Conservation (phyloP, 179 eudicot species). For the Patellifolia procumbens region DNA sequence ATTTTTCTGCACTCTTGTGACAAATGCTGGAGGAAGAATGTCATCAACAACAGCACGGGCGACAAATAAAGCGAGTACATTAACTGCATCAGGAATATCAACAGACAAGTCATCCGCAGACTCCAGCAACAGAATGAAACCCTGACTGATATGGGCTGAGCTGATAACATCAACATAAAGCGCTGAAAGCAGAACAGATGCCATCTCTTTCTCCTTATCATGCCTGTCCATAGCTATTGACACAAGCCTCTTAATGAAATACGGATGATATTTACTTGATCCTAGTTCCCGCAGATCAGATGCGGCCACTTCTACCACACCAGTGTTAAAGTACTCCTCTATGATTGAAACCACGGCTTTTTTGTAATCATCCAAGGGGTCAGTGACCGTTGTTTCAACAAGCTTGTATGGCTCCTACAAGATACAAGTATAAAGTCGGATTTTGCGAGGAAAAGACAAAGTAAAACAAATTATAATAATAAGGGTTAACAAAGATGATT, state of each 20-base stretch:
- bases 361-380: conserved; percentile 94
- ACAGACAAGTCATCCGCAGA: conserved; percentile 91
- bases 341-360: conserved; percentile 81
- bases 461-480: background rate
- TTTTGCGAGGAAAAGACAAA: background rate
- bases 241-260: conserved; percentile 87
- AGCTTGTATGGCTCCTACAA: conserved; percentile 89
- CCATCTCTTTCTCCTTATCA: conserved; percentile 99
- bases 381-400: conserved; percentile 68
- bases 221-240: conserved; percentile 96
- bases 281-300: conserved; percentile 86
- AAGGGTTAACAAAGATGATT: background rate
- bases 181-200: conserved; percentile 90
- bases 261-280: conserved; percentile 81
- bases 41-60: conserved; percentile 98
- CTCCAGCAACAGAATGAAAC: conserved; percentile 83
- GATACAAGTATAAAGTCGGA: background rate
- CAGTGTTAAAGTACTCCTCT: conserved; percentile 88
- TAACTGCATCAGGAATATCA: conserved; percentile 86
- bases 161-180: conserved; percentile 82
- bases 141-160: conserved; percentile 83
- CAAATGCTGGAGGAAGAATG: conserved; percentile 89
- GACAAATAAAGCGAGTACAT: conserved; percentile 75
- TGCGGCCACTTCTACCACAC: conserved; percentile 76
- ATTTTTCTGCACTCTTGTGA: conserved; percentile 61